Percentiles rank a stretch among this genome's conserved stretches.
Evolutionary conservation across 768 basidiomycete genomes (phyloP).

Genomic region (Gyrodon lividus): DNA sequence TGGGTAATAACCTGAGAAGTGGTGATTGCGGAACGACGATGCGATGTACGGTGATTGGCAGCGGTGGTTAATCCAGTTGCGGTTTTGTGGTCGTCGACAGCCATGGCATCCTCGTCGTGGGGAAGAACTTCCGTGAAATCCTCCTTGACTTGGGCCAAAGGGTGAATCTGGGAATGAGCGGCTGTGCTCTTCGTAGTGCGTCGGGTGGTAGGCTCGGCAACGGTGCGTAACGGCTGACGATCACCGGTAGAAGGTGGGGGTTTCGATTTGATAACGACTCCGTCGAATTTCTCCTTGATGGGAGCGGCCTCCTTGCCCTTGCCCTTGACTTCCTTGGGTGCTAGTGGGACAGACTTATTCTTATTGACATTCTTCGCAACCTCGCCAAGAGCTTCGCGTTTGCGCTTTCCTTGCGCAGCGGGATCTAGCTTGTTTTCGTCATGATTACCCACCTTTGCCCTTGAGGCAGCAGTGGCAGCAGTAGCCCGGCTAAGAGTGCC

Average conservation of each 20-base stretch:
- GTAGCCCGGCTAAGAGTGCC: constrained; percentile 40
- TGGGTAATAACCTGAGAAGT: constrained; percentile 25
- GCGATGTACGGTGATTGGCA: constrained; percentile 1
- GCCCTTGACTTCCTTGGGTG: constrained; percentile 44
- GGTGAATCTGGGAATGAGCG: constrained; percentile 18
- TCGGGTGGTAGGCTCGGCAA: constrained; percentile 40
- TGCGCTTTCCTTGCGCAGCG: constrained; percentile 60
- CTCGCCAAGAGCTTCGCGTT: constrained; percentile 74
- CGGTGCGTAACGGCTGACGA: constrained; percentile 58
- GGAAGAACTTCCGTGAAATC: constrained; percentile 19
- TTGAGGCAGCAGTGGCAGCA: constrained; percentile 39
- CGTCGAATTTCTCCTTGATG: constrained; percentile 54
- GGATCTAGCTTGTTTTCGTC: constrained; percentile 47
- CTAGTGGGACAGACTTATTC: constrained; percentile 41
- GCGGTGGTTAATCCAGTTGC: constrained; percentile 12
- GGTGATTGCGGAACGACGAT: constrained; percentile 32
- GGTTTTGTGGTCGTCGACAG: constrained; percentile 43
- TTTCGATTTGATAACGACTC: constrained; percentile 60
- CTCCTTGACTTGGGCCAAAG: constrained; percentile 32
- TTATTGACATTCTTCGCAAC: constrained; percentile 54
- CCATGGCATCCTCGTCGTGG: constrained; percentile 52
- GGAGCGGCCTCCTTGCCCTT: constrained; percentile 48
- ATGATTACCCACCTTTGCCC: constrained; percentile 22
- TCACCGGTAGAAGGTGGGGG: constrained; percentile 21
- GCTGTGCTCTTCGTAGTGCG: constrained; percentile 34